Conservation (phyloP, 2,329 filamentous ascomycete genomes). For the Curvularia spicifera region DNA sequence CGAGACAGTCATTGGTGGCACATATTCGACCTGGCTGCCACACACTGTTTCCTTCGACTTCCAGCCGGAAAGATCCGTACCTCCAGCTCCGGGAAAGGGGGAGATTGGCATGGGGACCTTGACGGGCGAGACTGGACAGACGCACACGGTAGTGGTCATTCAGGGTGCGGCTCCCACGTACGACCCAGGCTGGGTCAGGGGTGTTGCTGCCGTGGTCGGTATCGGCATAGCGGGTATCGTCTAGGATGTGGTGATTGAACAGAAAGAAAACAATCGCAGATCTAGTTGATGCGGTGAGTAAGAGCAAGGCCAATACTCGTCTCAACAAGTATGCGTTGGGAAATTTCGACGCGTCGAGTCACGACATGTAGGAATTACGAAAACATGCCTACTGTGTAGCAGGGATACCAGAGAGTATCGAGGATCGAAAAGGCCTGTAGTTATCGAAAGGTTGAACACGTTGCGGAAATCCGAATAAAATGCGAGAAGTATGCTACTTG, state of each 20-base stretch:
- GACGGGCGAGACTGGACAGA: constrained; percentile 37
- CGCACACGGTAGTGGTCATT: constrained; percentile 34
- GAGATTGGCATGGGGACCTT: constrained; percentile 46
- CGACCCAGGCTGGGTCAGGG: constrained; percentile 22
- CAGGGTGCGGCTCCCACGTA: constrained; percentile 32
- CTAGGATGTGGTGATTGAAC: constrained; percentile 11
- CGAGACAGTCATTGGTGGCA: constrained; percentile 38
- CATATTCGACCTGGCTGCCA: constrained; percentile 42
- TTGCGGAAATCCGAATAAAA: constrained; percentile 9
- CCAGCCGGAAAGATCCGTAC: constrained; percentile 23
- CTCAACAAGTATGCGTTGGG: constrained; percentile 1
- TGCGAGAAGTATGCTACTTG: constrained; percentile 3
- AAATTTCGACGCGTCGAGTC: neutral
- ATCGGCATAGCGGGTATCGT: constrained; percentile 32
- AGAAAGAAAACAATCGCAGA: neutral
- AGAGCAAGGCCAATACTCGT: neutral
- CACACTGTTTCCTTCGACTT: constrained; percentile 39
- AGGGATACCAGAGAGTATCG: neutral
- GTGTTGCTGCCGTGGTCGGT: constrained; percentile 31
- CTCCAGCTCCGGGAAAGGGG: constrained; percentile 37
- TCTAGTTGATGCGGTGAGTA: neutral
- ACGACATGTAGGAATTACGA: constrained; percentile 8
- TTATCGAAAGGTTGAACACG: neutral
- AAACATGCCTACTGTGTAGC: constrained; percentile 3
- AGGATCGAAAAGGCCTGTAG: neutral